Evolutionary conservation across 2,329 filamentous ascomycete genomes (phyloP).

Genomic region (Lachnellula occidentalis): DNA sequence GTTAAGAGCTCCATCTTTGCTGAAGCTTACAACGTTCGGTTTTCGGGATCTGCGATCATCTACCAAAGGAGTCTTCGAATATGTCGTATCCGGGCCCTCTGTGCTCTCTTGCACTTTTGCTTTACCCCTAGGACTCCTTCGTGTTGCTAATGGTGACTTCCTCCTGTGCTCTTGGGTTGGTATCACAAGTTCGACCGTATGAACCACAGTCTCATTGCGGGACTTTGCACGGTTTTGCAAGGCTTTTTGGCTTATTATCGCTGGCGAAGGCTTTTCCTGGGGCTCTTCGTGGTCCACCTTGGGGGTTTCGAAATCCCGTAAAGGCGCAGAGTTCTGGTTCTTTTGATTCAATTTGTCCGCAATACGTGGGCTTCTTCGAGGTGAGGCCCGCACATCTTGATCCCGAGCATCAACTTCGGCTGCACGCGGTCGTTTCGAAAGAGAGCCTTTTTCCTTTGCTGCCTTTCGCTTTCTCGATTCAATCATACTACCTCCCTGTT

Average conservation of each 20-base stretch:
- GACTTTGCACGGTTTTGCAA: neutral
- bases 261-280: neutral
- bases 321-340: neutral
- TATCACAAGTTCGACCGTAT: neutral
- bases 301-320: neutral
- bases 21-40: conserved; percentile 10
- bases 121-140: neutral
- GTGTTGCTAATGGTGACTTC: neutral
- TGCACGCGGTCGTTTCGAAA: neutral
- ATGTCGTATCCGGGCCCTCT: neutral
- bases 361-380: neutral
- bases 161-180: neutral
- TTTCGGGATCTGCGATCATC: conserved; percentile 15
- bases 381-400: neutral
- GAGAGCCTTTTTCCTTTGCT: neutral
- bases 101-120: neutral
- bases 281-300: too few relatives aligned
- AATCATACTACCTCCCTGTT: neutral
- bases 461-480: neutral
- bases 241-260: neutral
- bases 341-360: neutral
- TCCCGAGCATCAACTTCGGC: neutral
- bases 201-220: neutral
- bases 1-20: conserved; percentile 11
- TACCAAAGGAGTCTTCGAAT: neutral